Evolutionary conservation across 2,329 filamentous ascomycete genomes (phyloP).

Genomic region (Gremmenia infestans): DNA sequence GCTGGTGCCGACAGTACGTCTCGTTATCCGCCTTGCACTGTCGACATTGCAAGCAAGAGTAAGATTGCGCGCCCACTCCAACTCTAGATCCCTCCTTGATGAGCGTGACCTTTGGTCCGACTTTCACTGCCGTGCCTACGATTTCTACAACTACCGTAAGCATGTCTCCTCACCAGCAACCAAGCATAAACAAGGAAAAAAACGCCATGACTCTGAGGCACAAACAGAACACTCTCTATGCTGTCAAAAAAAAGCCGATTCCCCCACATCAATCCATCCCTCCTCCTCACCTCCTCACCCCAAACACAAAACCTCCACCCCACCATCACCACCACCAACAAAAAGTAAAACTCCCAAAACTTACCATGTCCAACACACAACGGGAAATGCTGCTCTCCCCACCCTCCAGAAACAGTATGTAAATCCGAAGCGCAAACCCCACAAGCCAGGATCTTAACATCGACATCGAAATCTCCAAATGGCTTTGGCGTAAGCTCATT

Average conservation of each 20-base stretch:
- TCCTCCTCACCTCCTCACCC: neutral
- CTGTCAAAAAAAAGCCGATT: too few relatives aligned
- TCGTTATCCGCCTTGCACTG: constrained; percentile 52
- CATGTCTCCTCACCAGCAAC: too few relatives aligned
- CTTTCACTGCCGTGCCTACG: constrained; percentile 61
- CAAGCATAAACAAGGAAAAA: too few relatives aligned
- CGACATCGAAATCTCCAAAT: constrained; percentile 81
- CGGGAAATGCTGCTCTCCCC: constrained; percentile 46
- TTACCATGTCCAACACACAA: constrained; percentile 47
- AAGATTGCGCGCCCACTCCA: constrained; percentile 50
- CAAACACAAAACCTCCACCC: too few relatives aligned
- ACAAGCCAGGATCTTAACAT: constrained; percentile 80
- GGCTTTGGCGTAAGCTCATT: constrained; percentile 73
- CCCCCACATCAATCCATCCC: too few relatives aligned
- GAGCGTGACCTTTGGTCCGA: constrained; percentile 59
- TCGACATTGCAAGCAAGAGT: constrained; percentile 49
- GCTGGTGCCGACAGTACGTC: constrained; percentile 47
- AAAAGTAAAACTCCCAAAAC: neutral
- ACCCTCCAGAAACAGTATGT: constrained; percentile 61
- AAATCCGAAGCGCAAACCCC: constrained; percentile 71
- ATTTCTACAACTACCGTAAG: constrained; percentile 44
- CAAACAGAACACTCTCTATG: too few relatives aligned
- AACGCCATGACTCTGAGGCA: too few relatives aligned
- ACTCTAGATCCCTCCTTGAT: constrained; percentile 49
- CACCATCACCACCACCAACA: neutral